Conservation (phyloP, 306 rosid species). For the Vicia faba region DNA sequence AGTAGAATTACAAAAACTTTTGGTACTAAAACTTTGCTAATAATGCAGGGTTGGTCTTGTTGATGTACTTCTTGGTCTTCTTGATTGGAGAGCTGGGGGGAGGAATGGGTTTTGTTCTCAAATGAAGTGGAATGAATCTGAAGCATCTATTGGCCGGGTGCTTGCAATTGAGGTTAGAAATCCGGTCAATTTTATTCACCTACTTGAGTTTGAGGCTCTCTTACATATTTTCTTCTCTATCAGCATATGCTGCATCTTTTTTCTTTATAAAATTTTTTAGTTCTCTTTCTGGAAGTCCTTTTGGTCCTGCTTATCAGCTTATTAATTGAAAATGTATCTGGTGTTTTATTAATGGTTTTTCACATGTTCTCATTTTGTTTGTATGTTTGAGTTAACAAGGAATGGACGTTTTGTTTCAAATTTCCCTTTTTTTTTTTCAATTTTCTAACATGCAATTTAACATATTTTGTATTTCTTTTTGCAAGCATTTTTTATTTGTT, state of each 20-base stretch:
- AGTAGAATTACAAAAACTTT: conserved; percentile 14
- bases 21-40: conserved; percentile 38
- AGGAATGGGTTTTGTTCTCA: conserved; percentile 91
- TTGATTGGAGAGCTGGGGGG: conserved; percentile 99
- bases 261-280: background rate
- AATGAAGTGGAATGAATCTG: conserved; percentile 99
- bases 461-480: conserved; percentile 21
- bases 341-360: conserved; percentile 19
- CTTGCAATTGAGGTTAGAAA: conserved; percentile 92
- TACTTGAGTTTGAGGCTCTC: conserved; percentile 8
- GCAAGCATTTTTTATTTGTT: background rate
- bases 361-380: background rate
- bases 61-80: conserved; percentile 98
- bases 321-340: conserved; percentile 2
- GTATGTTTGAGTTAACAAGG: conserved; percentile 9
- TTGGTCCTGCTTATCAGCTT: conserved; percentile 1
- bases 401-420: background rate
- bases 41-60: conserved; percentile 93
- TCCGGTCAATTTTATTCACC: conserved; percentile 32
- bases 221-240: conserved; percentile 18
- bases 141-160: conserved; percentile 98
- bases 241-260: conserved; percentile 13
- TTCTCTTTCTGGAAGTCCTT: conserved; percentile 22
- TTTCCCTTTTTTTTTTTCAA: background rate
- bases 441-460: conserved; percentile 18